phyloP scores from a whole-genome alignment of 345 rosid genomes.

The Psidium friedrichsthalianum region DNA sequence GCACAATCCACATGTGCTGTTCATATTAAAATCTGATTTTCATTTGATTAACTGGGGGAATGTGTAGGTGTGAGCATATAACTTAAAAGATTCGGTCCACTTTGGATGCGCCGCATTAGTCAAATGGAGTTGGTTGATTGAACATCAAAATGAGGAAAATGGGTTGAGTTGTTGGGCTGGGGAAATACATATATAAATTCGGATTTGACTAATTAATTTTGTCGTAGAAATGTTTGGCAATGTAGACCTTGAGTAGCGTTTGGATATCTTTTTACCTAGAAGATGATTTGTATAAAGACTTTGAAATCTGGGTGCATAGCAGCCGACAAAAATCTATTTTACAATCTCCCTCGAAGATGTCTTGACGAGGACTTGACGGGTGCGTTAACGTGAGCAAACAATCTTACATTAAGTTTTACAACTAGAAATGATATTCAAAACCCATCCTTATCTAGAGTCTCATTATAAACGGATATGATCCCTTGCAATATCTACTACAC shows the following conservation, averaged over 20 bases:
- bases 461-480: not conserved
- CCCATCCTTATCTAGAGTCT: not conserved
- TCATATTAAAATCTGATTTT: not conserved
- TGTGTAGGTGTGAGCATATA: slow-evolving; percentile 21
- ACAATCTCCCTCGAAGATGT: not conserved
- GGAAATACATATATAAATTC: not conserved
- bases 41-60: slow-evolving; percentile 6
- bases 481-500: not conserved
- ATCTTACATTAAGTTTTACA: rapidly evolving
- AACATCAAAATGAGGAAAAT: slow-evolving; percentile 1
- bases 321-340: no score
- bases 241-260: not conserved
- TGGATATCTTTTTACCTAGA: rapidly evolving
- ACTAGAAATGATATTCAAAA: not conserved
- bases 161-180: not conserved
- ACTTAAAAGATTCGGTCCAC: slow-evolving; percentile 11
- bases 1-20: slow-evolving; percentile 7
- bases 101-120: slow-evolving; percentile 29
- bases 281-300: not conserved
- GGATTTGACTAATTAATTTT: not conserved
- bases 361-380: not conserved
- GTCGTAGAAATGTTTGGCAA: not conserved
- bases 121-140: slow-evolving; percentile 51
- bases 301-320: not conserved
- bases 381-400: not conserved